A percentile compares a stretch with the other conserved stretches of the same genome.
phyloP scores from a whole-genome alignment of 2,329 filamentous ascomycete genomes.

The Nectriaceae sp. region DNA sequence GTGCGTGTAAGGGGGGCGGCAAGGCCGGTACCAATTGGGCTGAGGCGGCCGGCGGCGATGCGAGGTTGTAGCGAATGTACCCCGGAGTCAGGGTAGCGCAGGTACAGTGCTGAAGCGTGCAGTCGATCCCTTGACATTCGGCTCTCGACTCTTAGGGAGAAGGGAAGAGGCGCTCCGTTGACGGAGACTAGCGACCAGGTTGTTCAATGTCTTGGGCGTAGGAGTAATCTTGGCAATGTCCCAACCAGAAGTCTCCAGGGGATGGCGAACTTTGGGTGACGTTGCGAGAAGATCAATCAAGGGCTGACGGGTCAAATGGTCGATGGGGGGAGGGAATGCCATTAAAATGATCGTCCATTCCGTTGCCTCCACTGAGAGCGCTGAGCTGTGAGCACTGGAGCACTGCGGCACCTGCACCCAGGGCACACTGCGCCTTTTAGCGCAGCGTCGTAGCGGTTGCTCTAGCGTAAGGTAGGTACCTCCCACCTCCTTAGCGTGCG shows the following conservation, averaged over 20 bases:
- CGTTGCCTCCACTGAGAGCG: background rate
- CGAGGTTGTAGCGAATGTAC: background rate
- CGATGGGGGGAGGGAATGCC: constrained; percentile 13
- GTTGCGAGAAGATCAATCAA: background rate
- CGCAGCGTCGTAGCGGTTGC: background rate
- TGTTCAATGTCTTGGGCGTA: too few species aligned
- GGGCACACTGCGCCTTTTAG: background rate
- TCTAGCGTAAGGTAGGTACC: background rate
- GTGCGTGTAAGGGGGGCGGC: background rate
- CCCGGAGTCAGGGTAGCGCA: background rate
- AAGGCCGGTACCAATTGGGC: background rate
- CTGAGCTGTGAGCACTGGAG: too few species aligned
- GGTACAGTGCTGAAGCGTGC: background rate
- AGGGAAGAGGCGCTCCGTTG: too few species aligned
- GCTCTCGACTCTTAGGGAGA: too few species aligned
- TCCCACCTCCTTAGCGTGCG: background rate
- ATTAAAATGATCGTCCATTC: constrained; percentile 18
- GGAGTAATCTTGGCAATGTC: too few species aligned
- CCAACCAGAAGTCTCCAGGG: too few species aligned
- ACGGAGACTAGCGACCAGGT: too few species aligned
- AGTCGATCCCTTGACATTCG: background rate
- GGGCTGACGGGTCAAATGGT: background rate
- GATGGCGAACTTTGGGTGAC: too few species aligned
- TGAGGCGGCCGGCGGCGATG: background rate
- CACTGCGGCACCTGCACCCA: background rate